Conservation (phyloP, 306 rosid species). For the Fragaria vesca region DNA sequence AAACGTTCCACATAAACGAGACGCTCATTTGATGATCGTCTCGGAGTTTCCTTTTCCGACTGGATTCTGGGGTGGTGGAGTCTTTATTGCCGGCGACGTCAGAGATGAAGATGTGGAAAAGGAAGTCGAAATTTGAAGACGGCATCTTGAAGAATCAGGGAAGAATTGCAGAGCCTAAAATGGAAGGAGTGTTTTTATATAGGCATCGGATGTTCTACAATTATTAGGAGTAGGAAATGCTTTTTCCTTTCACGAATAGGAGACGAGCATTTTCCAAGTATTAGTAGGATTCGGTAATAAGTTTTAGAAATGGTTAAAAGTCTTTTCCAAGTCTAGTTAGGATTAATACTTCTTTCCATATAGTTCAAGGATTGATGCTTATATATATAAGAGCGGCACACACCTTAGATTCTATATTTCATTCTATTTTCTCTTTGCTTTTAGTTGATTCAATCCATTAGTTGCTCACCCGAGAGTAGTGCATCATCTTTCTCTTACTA, state of each 20-base stretch:
- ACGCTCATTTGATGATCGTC: neutral
- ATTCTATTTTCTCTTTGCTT: neutral
- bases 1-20: neutral
- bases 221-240: neutral
- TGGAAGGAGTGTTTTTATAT: neutral
- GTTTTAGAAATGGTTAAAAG: neutral
- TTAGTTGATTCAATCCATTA: no score
- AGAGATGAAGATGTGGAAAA: neutral
- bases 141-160: neutral
- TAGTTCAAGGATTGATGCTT: neutral
- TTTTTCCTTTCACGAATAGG: neutral
- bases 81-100: neutral
- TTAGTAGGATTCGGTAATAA: neutral
- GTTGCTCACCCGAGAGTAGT: neutral
- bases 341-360: neutral
- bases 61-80: neutral
- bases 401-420: neutral
- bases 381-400: no score
- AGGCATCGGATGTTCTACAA: neutral
- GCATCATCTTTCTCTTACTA: neutral
- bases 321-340: neutral
- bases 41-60: neutral
- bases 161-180: neutral
- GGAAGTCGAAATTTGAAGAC: neutral
- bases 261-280: neutral